These are phyloP conservation scores for Neopestalotiopsis rosae DNA, from an alignment of 2,329 filamentous ascomycete species.

Conservation along the genomic window DNA sequence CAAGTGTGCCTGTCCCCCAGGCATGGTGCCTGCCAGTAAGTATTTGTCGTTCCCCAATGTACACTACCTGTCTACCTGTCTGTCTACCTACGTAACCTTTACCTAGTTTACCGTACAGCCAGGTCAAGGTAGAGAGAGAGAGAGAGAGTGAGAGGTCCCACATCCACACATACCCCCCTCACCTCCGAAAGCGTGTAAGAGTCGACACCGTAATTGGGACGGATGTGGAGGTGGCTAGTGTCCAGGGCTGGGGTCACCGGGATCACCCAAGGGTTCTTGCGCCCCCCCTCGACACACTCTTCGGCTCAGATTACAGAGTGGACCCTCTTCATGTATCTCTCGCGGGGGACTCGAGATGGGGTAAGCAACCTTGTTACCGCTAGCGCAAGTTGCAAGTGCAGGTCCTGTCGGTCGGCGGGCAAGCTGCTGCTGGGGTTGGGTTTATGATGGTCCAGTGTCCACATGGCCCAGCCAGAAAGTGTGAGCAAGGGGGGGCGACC, in stretches of 20 bases:
- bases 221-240: slow-evolving; percentile 33
- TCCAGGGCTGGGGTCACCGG: slow-evolving; percentile 27
- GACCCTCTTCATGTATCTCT: background rate
- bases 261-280: slow-evolving; percentile 21
- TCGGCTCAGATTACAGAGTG: slow-evolving; percentile 20
- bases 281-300: slow-evolving; percentile 12
- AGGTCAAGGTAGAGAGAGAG: background rate
- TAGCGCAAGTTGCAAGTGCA: too few species aligned
- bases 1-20: slow-evolving; percentile 20
- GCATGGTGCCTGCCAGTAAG: slow-evolving; percentile 20
- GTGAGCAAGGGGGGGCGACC: slow-evolving; percentile 4
- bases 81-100: background rate
- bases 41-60: slow-evolving; percentile 25
- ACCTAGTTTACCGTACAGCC: background rate
- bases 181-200: slow-evolving; percentile 18
- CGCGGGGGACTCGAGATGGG: slow-evolving; percentile 14
- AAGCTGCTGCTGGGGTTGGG: background rate
- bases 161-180: background rate
- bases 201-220: slow-evolving; percentile 22
- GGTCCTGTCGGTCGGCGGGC: background rate
- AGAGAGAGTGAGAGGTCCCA: too few species aligned
- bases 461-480: slow-evolving; percentile 13
- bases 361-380: slow-evolving; percentile 12
- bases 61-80: background rate
- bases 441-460: slow-evolving; percentile 2